Conservation (phyloP, 2,329 filamentous ascomycete species). For the Clonostachys chloroleuca region DNA sequence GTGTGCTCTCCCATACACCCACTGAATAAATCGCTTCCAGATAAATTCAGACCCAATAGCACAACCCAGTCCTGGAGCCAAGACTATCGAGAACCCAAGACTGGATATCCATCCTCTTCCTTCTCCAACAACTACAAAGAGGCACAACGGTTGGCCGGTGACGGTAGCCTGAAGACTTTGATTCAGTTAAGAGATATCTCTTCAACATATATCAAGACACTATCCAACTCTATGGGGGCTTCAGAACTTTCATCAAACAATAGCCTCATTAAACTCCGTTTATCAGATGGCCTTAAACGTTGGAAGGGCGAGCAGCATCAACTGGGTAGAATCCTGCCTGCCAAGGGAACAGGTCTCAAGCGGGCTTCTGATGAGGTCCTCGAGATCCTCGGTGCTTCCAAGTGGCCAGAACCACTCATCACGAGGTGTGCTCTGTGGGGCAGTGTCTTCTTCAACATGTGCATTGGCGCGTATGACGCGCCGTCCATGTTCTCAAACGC, state of each 20-base stretch:
- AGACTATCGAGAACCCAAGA: too few species aligned
- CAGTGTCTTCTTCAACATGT: constrained; percentile 9
- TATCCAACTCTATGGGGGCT: too few species aligned
- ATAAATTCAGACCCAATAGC: too few species aligned
- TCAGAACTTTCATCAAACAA: too few species aligned
- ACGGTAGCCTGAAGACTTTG: too few species aligned
- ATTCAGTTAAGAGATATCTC: too few species aligned
- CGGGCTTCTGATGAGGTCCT: constrained; percentile 5
- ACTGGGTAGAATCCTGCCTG: constrained; percentile 9
- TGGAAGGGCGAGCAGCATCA: constrained; percentile 9
- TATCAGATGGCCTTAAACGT: constrained; percentile 8
- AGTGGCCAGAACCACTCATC: constrained; percentile 8
- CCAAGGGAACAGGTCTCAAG: constrained; percentile 7
- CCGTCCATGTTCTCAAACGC: constrained; percentile 13
- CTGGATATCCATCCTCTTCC: too few species aligned
- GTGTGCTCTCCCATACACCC: not conserved
- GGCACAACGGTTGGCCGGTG: too few species aligned
- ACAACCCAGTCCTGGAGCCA: too few species aligned
- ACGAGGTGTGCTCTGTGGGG: constrained; percentile 12
- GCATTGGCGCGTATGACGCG: constrained; percentile 9
- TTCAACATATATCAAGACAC: too few species aligned
- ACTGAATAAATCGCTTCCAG: not conserved
- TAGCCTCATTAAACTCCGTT: constrained; percentile 5
- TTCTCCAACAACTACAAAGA: too few species aligned
- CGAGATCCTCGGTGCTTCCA: constrained; percentile 4